A percentile compares a stretch with the other conserved stretches of the same genome.
These are phyloP conservation scores for Colletotrichum euphorbiae DNA, from an alignment of 2,329 filamentous ascomycete genomes.

Conservation along the genomic window DNA sequence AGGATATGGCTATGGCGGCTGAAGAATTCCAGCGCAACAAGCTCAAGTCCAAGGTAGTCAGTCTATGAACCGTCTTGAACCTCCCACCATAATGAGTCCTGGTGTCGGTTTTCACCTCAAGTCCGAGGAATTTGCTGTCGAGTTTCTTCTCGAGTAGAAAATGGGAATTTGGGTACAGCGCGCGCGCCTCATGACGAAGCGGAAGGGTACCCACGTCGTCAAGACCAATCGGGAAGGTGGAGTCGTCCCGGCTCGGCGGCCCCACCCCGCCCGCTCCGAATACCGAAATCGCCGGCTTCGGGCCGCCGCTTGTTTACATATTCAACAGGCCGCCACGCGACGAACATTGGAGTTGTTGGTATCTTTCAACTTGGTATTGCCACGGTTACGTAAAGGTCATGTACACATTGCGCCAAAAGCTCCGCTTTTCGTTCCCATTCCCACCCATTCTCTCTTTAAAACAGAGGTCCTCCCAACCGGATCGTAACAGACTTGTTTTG, in stretches of 20 bases:
- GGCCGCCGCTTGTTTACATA: not conserved
- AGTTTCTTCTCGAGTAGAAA: no score
- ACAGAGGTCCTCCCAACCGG: conserved; percentile 59
- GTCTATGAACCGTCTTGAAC: no score
- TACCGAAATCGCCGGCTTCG: not conserved
- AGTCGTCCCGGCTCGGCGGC: not conserved
- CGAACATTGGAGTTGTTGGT: conserved; percentile 17
- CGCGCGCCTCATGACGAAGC: no score
- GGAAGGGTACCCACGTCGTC: no score
- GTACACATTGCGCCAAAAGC: conserved; percentile 39
- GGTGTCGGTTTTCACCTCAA: no score
- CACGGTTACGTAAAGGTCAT: conserved; percentile 37
- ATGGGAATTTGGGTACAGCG: no score
- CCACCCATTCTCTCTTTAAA: conserved; percentile 45
- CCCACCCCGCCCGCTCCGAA: not conserved
- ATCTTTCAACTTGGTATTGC: conserved; percentile 37
- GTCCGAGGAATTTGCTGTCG: no score
- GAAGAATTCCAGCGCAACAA: no score
- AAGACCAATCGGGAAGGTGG: no score
- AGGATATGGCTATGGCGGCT: no score
- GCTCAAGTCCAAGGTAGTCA: no score
- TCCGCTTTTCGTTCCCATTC: conserved; percentile 30
- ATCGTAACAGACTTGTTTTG: conserved; percentile 76
- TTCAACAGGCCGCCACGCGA: not conserved
- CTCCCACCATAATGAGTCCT: no score